Conservation (phyloP, 2,329 filamentous ascomycete genomes). For the Fusarium papillatum region DNA sequence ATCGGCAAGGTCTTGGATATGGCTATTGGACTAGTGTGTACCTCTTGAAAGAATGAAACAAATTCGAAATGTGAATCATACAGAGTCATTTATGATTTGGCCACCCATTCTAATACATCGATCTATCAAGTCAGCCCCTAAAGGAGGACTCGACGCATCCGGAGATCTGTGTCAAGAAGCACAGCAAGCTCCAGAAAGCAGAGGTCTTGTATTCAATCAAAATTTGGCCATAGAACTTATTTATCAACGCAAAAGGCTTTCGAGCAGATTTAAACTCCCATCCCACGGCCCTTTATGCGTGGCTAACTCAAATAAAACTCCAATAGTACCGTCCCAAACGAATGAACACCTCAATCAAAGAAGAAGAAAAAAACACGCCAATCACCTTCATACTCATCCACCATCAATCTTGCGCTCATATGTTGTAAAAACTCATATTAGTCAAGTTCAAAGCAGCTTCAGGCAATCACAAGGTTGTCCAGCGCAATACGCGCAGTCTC, state of each 20-base stretch:
- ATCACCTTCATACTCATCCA: background rate
- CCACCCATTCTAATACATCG: background rate
- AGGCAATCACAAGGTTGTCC: constrained; percentile 68
- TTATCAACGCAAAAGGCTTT: background rate
- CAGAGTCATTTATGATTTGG: background rate
- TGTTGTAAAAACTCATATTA: background rate
- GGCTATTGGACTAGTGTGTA: constrained; percentile 4
- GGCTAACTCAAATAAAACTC: background rate
- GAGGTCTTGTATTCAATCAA: background rate
- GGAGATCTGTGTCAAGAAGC: background rate
- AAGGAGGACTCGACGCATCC: background rate
- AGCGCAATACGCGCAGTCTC: constrained; percentile 67
- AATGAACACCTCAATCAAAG: background rate
- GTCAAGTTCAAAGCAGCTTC: background rate
- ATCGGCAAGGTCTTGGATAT: constrained; percentile 14
- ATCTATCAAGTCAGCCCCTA: background rate
- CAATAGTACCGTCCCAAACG: background rate
- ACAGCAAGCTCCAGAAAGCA: background rate
- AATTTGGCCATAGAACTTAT: background rate
- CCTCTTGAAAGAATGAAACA: constrained; percentile 32
- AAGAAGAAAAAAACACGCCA: background rate
- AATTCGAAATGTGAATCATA: constrained; percentile 10
- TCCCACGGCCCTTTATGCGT: background rate
- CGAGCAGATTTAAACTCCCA: background rate
- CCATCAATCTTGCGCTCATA: background rate